Percentiles rank a stretch among this genome's conserved stretches.
phyloP scores from a whole-genome alignment of 805 yeast genomes.

The Yarrowia divulgata region DNA sequence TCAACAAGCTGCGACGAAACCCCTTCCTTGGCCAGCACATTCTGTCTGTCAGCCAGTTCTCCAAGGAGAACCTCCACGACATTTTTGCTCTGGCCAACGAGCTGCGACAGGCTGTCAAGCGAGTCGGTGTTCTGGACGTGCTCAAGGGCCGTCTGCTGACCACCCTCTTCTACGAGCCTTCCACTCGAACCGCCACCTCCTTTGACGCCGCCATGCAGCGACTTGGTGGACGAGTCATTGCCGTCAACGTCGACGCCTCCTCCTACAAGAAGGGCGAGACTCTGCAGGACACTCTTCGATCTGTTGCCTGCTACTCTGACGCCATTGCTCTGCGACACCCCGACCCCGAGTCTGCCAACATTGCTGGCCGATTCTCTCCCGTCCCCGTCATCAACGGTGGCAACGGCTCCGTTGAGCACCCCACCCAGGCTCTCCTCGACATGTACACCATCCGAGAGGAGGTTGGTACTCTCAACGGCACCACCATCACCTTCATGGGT shows the following conservation, averaged over 20 bases:
- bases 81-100: conserved; percentile 97
- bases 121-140: conserved; percentile 91
- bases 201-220: conserved; percentile 99
- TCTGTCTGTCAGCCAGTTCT: conserved; percentile 85
- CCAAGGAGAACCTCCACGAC: conserved; percentile 87
- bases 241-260: conserved; percentile 84
- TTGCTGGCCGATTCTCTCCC: conserved; percentile 95
- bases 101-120: conserved; percentile 94
- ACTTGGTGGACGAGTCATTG: conserved; percentile 95
- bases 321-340: conserved; percentile 98
- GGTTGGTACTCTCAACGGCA: conserved; percentile 96
- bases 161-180: conserved; percentile 97
- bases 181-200: conserved; percentile 95
- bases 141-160: conserved; percentile 90
- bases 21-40: conserved; percentile 90
- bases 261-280: conserved; percentile 98
- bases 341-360: conserved; percentile 84
- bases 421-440: conserved; percentile 97
- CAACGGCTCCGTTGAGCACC: conserved; percentile 97
- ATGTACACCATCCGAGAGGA: conserved; percentile 98
- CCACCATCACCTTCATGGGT: conserved; percentile 98
- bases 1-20: conserved; percentile 82
- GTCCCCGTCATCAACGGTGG: conserved; percentile 98
- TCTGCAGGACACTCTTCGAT: conserved; percentile 93
- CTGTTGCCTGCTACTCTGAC: conserved; percentile 94